Percentiles rank a stretch among this genome's conserved stretches.
phyloP scores from a whole-genome alignment of 1,139 yeast species.

The Hansenula sp. region DNA sequence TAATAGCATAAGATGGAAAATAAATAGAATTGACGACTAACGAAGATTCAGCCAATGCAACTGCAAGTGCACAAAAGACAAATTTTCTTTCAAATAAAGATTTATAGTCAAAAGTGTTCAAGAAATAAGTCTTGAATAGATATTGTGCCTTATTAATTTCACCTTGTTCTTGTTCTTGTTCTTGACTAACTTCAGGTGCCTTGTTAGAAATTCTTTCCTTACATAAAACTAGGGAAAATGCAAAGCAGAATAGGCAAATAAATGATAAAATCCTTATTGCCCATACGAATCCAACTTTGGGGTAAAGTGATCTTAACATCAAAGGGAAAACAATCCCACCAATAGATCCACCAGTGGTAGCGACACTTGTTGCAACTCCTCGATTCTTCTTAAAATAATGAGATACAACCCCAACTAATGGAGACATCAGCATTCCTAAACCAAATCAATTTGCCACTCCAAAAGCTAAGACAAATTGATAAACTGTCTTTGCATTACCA shows the following conservation, averaged over 20 bases:
- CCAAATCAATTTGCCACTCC: conserved; percentile 50
- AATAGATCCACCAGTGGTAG: conserved; percentile 64
- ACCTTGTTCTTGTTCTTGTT: background rate
- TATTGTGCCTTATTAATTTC: conserved; percentile 5
- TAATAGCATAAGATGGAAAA: conserved; percentile 30
- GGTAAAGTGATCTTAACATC: conserved; percentile 50
- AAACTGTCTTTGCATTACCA: conserved; percentile 49
- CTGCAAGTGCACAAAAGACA: conserved; percentile 22
- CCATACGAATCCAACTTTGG: conserved; percentile 51
- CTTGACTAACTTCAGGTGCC: background rate
- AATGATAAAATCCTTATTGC: conserved; percentile 55
- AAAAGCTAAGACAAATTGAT: conserved; percentile 37
- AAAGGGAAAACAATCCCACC: conserved; percentile 67
- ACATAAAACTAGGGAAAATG: conserved; percentile 27
- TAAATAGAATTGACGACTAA: conserved; percentile 38
- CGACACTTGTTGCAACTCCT: conserved; percentile 58
- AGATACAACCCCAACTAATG: conserved; percentile 47
- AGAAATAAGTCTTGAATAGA: conserved; percentile 7
- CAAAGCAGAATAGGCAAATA: conserved; percentile 23
- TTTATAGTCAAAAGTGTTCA: conserved; percentile 21
- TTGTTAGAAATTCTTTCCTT: conserved; percentile 18
- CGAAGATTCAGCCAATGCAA: conserved; percentile 34
- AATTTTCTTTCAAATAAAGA: conserved; percentile 21
- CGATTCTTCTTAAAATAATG: conserved; percentile 62
- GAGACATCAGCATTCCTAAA: conserved; percentile 49